Base-by-base conservation (phyloP, 1,284 basidiomycete species). In the Fomitiporia mediterranea region DNA sequence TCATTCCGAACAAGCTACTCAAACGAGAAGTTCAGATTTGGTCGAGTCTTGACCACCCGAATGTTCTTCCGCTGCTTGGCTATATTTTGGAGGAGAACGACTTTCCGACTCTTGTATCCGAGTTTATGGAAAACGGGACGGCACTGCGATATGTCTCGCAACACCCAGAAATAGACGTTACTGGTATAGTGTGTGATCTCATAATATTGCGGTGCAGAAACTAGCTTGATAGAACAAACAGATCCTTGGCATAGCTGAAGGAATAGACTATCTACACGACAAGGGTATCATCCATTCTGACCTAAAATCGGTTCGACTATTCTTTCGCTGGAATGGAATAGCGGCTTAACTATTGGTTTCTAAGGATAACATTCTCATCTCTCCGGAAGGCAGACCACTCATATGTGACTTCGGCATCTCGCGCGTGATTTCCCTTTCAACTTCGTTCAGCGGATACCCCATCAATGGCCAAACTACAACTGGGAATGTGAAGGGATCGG, bases 1-100 rank as follows among this genome's bases (percentile, higher is more conserved):
- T 23, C n/a, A 25, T 48, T 2, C 19, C 15, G 25, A 2, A 5
- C 21, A 28, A 53, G 57, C 32, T 28, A 2, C 40, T 57, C 19
- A 50, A 30, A 3, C n/a, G 40, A 48, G 56, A 58, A 27, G 23
- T 58, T 9, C 23, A 48, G 21, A 32, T 58, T n/a, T 58, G 56
- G 56, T 58, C 56, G 4, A 47, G 43, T 21, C 38, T 58, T 17
- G 28, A 49, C 4, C 56, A 58, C 27, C 9, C 32, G 3, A 53
- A 58, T 40, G 35, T 58, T 27, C 39, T 58, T 17, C 30, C 50
- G 5, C 34, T 57, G 15, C 50, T 52, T 3, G 56, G 56, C 8
- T 57, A 46, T 32, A 30, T 43, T 2, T 25, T 54, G 15, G 56
- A 58, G 23, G 44, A 19, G 7, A n/a, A n/a, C n/a, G 30, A 40